These are phyloP conservation scores for Zasmidium citrigriseum DNA, from an alignment of 2,329 filamentous ascomycete genomes.

Conservation along the genomic window DNA sequence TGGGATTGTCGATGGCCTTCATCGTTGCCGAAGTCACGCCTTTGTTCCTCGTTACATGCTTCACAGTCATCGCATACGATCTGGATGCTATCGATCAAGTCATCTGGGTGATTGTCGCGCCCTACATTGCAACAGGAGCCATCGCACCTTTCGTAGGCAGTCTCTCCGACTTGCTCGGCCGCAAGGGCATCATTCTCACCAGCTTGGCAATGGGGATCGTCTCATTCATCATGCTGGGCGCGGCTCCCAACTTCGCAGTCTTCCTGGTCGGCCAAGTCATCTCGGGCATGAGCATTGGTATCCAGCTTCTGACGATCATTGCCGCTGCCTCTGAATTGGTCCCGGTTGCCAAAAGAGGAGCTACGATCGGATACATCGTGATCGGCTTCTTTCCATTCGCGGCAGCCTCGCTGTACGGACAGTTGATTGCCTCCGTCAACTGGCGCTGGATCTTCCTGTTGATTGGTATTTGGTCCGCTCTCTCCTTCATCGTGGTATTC, in stretches of 20 bases:
- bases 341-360: conserved; percentile 62
- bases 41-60: conserved; percentile 21
- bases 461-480: conserved; percentile 52
- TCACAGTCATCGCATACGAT: conserved; percentile 18
- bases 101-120: conserved; percentile 19
- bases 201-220: conserved; percentile 14
- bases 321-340: conserved; percentile 68
- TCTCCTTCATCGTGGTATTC: conserved; percentile 52
- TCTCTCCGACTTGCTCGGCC: conserved; percentile 17
- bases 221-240: conserved; percentile 15
- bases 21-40: conserved; percentile 21
- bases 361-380: conserved; percentile 60
- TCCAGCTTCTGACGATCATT: conserved; percentile 36
- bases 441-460: conserved; percentile 59
- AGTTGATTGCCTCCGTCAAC: conserved; percentile 51
- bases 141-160: conserved; percentile 19
- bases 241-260: conserved; percentile 15
- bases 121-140: conserved; percentile 20
- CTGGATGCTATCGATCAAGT: conserved; percentile 17
- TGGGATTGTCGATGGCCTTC: conserved; percentile 17
- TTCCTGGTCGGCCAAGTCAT: conserved; percentile 13
- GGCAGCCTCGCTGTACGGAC: conserved; percentile 61
- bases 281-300: conserved; percentile 10
- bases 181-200: conserved; percentile 12
- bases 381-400: conserved; percentile 63